phyloP scores from a whole-genome alignment of 2,329 filamentous ascomycete genomes.

The Aspergillus sp. region DNA sequence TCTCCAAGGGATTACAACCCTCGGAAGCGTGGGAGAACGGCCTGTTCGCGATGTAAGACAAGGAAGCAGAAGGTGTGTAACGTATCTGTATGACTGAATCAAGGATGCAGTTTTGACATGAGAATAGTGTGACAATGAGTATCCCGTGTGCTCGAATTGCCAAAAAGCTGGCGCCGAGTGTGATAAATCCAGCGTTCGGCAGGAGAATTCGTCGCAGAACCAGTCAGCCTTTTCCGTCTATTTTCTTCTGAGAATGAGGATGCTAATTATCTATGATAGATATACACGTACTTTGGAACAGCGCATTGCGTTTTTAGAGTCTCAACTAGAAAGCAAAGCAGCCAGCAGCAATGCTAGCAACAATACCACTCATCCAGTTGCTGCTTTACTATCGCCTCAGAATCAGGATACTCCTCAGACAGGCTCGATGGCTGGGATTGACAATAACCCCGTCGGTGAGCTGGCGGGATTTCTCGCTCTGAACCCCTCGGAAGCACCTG shows the following conservation, averaged over 20 bases:
- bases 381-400: conserved; percentile 20
- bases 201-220: conserved; percentile 32
- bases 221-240: conserved; percentile 20
- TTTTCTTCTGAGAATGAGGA: neutral
- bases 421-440: conserved; percentile 15
- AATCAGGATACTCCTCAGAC: conserved; percentile 13
- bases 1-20: conserved; percentile 32
- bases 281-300: conserved; percentile 41
- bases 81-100: no score
- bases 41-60: conserved; percentile 43
- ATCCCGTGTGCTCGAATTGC: conserved; percentile 43
- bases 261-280: conserved; percentile 17
- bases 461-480: conserved; percentile 48
- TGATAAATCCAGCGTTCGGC: conserved; percentile 39
- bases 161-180: conserved; percentile 37
- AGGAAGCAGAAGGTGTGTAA: conserved; percentile 40
- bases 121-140: conserved; percentile 42
- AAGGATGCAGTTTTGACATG: neutral
- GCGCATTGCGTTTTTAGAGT: conserved; percentile 39
- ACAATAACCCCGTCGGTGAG: conserved; percentile 37
- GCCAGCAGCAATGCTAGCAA: conserved; percentile 9
- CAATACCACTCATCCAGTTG: conserved; percentile 11
- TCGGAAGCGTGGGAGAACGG: conserved; percentile 42
- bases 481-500: conserved; percentile 41
- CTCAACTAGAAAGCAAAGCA: conserved; percentile 17